Evolutionary conservation across 257 asterid genomes (phyloP).

Genomic region (Solanum habrochaites): DNA sequence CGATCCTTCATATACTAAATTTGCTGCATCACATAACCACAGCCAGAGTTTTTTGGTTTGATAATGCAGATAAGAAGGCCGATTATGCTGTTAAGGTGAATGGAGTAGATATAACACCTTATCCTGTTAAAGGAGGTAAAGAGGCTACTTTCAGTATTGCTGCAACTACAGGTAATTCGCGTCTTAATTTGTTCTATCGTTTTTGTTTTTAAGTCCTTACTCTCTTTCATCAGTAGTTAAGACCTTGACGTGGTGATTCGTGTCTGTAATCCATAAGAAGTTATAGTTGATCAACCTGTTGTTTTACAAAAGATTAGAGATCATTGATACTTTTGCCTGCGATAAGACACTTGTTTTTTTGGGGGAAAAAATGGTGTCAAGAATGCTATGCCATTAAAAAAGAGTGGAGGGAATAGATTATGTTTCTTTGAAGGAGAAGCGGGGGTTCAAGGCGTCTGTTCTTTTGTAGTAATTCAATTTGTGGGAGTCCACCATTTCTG

Average conservation of each 20-base stretch:
- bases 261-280: background rate
- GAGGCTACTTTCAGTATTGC: constrained; percentile 17
- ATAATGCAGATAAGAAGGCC: constrained; percentile 14
- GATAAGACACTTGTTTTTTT: background rate
- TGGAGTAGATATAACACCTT: constrained; percentile 31
- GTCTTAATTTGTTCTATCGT: background rate
- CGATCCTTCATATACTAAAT: background rate
- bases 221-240: background rate
- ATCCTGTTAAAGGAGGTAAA: constrained; percentile 18
- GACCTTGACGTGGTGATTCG: background rate
- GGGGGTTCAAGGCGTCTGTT: background rate
- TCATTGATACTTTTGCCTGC: background rate
- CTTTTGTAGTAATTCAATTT: background rate
- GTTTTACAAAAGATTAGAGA: background rate
- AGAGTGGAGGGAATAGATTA: too few species aligned
- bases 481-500: background rate
- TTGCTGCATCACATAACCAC: too few species aligned
- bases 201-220: background rate
- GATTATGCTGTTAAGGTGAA: constrained; percentile 25
- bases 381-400: background rate
- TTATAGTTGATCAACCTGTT: background rate
- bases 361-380: background rate
- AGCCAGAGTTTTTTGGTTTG: background rate
- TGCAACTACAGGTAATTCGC: constrained; percentile 17
- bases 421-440: background rate